Evolutionary conservation across 805 yeast species (phyloP), one percentile per base, ranked within the genome.

Genomic region (Spathaspora girioi): DNA sequence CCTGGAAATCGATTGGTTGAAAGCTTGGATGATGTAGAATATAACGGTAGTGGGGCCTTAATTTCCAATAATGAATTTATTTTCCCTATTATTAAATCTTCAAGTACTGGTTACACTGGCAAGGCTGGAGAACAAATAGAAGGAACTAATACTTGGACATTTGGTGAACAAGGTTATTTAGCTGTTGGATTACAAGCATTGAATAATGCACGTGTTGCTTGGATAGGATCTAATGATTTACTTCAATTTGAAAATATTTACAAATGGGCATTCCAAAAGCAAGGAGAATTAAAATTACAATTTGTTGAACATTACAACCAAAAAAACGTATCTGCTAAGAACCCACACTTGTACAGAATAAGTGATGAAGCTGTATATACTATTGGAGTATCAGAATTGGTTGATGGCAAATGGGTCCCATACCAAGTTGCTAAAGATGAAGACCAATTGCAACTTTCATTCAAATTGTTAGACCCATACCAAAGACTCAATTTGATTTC

Each of bases 391-490:
- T 73, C 81, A 29, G 73, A 73, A 56, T 72, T 72, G 64, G 55
- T 59, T 19, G 59, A 73, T 45, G 82, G 80, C 38, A 57, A 69
- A 49, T 94, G 97, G 97, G 74, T 65, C 12, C 96, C 97, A 29
- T 90, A 68, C 64, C 61, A 58, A 27, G 66, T 70, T 17, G 47
- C 53, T 17, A 48, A 56, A 31, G 67, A 63, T 6, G 75, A 74
- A 40, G 77, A 80, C 48, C 87, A 86, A 54, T 66, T 89, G 50
- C 99, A 94, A 71, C 74, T 94, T 51, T 92, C 90, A 61, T 83
- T 91, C 67, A 82, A 80, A 61, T 86, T 94, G 93, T 80, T 94
- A 56, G 98, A 94, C 66, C 99, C 99, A 43, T 94, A 93, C 74
- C 91, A 91, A 65, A 83, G 99, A 63, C 65, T 93, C 52, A 83